These are phyloP conservation scores for Spizellomyces sp. DNA, from an alignment of 192 early-diverging fungal genomes.

Conservation along the genomic window DNA sequence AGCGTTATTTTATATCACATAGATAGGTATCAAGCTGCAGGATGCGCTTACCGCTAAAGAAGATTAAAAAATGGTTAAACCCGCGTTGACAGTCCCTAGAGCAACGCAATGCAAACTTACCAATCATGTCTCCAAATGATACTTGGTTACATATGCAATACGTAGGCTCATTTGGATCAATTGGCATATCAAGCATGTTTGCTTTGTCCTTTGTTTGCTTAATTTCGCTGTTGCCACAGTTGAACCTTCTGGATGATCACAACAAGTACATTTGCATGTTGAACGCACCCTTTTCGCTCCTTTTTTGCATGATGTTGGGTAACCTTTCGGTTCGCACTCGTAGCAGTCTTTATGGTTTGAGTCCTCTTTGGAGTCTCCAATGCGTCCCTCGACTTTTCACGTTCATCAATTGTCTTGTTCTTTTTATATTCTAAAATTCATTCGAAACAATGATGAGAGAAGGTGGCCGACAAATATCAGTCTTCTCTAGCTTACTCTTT, in stretches of 20 bases:
- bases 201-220: slow-evolving; percentile 31
- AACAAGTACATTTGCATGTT: no score
- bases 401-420: slow-evolving; percentile 15
- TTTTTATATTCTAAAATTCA: slow-evolving; percentile 7
- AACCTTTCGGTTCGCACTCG: no score
- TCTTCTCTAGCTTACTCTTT: no score
- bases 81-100: background rate
- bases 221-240: background rate
- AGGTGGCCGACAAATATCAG: no score
- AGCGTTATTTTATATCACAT: background rate
- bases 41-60: slow-evolving; percentile 35
- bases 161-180: slow-evolving; percentile 95
- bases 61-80: slow-evolving; percentile 4
- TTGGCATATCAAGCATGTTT: slow-evolving; percentile 57
- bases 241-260: no score
- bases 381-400: background rate
- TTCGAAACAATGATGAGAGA: background rate
- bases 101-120: slow-evolving; percentile 18
- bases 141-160: slow-evolving; percentile 98
- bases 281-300: no score
- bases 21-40: slow-evolving; percentile 4
- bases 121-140: slow-evolving; percentile 98
- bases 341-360: no score
- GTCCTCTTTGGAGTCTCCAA: background rate
- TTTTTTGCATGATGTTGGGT: background rate